Evolutionary conservation across 305 asterid genomes (phyloP).

Genomic region (Fraxinus latifolia): DNA sequence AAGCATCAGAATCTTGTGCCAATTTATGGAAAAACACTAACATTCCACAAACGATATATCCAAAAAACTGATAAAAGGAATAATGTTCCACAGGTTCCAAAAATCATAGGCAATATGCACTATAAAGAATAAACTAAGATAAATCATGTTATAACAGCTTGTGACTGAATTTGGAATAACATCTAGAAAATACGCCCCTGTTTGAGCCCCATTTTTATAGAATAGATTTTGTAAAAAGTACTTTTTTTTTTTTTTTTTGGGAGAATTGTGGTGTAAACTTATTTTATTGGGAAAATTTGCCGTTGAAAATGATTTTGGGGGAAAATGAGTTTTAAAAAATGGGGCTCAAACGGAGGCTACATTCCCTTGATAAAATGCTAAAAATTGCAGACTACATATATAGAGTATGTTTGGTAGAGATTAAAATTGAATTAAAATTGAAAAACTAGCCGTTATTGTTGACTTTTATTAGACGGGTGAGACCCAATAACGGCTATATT

Average conservation of each 20-base stretch:
- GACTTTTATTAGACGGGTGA: too few relatives aligned
- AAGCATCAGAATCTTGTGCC: slow-evolving; percentile 35
- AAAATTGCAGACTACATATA: neutral
- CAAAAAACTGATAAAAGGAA: neutral
- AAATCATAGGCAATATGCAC: neutral
- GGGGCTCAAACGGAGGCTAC: neutral
- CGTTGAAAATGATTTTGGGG: neutral
- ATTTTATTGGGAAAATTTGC: neutral
- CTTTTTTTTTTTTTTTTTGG: too few relatives aligned
- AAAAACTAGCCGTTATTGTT: too few relatives aligned
- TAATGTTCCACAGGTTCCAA: neutral
- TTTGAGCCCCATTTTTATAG: neutral
- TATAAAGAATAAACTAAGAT: neutral
- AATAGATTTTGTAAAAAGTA: neutral
- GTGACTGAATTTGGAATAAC: neutral
- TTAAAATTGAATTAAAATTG: too few relatives aligned
- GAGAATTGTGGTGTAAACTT: neutral
- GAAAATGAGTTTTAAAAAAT: neutral
- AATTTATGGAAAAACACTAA: slow-evolving; percentile 21
- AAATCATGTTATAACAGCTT: neutral
- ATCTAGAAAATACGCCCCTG: neutral
- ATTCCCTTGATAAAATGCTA: neutral
- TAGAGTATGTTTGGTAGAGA: too few relatives aligned
- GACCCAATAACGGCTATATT: too few relatives aligned
- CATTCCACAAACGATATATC: neutral